Conservation (phyloP, 192 early-diverging fungal species). For the Gamsiella multidivaricata region DNA sequence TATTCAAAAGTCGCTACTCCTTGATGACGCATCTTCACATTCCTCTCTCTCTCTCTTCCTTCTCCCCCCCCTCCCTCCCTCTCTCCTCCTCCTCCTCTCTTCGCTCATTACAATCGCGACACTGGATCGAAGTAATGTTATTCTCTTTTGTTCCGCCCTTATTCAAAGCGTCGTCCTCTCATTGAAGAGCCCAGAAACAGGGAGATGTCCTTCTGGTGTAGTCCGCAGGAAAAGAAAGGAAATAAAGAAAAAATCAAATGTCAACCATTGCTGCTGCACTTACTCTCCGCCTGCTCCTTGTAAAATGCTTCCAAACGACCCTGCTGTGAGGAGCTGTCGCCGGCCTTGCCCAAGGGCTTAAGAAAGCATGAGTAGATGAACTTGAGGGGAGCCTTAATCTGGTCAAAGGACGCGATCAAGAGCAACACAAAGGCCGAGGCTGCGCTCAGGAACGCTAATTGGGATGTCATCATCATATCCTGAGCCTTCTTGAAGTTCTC, state of each 20-base stretch:
- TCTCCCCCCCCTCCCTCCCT: too few relatives aligned
- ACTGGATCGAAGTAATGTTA: too few relatives aligned
- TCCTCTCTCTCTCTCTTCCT: too few relatives aligned
- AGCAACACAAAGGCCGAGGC: conserved; percentile 35
- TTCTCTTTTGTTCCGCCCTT: too few relatives aligned
- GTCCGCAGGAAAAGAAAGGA: conserved; percentile 16
- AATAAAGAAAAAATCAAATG: conserved; percentile 11
- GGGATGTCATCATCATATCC: conserved; percentile 47
- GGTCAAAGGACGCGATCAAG: conserved; percentile 46
- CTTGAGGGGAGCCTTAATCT: conserved; percentile 57
- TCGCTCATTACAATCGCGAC: too few relatives aligned
- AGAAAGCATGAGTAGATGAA: conserved; percentile 84
- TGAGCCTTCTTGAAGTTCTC: conserved; percentile 48
- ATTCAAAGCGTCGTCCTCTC: neutral
- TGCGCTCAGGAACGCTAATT: conserved; percentile 36
- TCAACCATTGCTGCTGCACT: neutral
- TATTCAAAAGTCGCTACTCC: too few relatives aligned
- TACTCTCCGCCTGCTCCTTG: conserved; percentile 77
- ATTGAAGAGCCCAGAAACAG: neutral
- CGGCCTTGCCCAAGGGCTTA: conserved; percentile 70
- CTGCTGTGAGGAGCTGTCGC: conserved; percentile 67
- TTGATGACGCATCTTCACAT: too few relatives aligned
- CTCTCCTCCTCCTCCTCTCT: too few relatives aligned
- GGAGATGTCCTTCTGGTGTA: too few relatives aligned
- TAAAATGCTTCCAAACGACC: conserved; percentile 84